Base-by-base conservation (phyloP, 345 rosid species). In the Geranium rotundifolium region DNA sequence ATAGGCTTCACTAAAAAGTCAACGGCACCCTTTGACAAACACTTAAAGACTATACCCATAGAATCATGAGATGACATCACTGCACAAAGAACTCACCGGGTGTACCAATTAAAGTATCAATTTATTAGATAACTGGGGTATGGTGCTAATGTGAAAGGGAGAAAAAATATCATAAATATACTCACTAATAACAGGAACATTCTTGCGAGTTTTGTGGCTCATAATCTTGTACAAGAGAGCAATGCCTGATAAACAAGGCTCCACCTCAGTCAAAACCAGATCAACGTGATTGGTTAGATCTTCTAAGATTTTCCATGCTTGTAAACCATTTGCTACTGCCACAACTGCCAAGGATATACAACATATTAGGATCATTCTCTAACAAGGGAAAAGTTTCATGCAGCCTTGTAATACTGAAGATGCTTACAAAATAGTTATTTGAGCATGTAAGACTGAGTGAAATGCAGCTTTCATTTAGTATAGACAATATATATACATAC, bases 61-160 rank as follows among this genome's bases (percentile, higher is more conserved):
- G 84, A 80, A 69, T 72, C 82, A 64, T 72, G 82, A 61, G 84
- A 76, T 55, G 87, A 82, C 82, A 80, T 82, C 87, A 80, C 84
- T 82, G 86, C 82, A 82, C 9, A 64, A 31, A 71, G n/a, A 77
- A 60, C 64, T 71, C 81, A 71, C 37, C 63, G 58, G 29, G 39
- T 37, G 57, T 55, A 55, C 54, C 61, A 72, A 67, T 74, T 46
- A 74, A 55, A 59, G 67, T 39, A 62, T 74, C 73, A 59, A 46
- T 19, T 37, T 1, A 4, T 58, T 66, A 72, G 54, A 54, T 54
- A 18, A 37, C 41, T 20, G 15, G 30, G 52, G 52, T 10, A 9
- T 2, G 16, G 52, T 46, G 52, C 52, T 46, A 46, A 46, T 46
- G 52, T 46, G 3, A 14, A 9, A 46, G 14, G 15, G 16, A 46